phyloP scores from a whole-genome alignment of 331 rosid species.

The Quercus phellos region DNA sequence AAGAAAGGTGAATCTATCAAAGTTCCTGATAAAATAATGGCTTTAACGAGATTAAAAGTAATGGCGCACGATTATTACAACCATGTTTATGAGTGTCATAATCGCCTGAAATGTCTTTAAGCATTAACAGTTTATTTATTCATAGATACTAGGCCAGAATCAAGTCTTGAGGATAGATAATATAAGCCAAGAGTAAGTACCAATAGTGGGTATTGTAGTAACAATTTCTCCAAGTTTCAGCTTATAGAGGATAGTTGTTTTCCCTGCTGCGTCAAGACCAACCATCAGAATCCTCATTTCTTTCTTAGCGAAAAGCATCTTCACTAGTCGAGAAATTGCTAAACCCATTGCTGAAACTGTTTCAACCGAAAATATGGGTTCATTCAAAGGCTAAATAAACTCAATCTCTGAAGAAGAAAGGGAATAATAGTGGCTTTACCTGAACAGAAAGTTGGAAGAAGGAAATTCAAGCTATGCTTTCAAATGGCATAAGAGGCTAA shows the following conservation, averaged over 20 bases:
- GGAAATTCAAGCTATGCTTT: neutral
- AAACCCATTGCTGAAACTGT: constrained; percentile 50
- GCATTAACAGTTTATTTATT: neutral
- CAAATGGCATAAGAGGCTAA: constrained; percentile 13
- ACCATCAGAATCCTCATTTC: constrained; percentile 93
- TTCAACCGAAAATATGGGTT: neutral
- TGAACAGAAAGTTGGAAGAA: neutral
- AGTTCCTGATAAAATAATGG: neutral
- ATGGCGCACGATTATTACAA: neutral
- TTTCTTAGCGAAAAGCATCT: constrained; percentile 62
- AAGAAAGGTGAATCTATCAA: neutral
- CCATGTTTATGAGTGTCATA: neutral
- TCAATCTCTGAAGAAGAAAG: neutral
- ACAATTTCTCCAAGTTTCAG: constrained; percentile 83
- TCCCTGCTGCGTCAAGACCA: constrained; percentile 85
- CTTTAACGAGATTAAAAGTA: neutral
- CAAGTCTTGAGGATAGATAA: neutral
- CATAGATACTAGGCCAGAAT: neutral
- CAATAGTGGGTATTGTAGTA: constrained; percentile 86
- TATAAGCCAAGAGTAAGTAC: constrained; percentile 26
- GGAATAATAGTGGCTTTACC: constrained; percentile 17
- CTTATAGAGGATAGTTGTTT: constrained; percentile 80
- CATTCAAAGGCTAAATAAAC: neutral
- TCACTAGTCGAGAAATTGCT: constrained; percentile 60
- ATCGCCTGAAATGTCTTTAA: neutral